Base-by-base conservation (phyloP, 306 rosid species). In the Malus fusca region DNA sequence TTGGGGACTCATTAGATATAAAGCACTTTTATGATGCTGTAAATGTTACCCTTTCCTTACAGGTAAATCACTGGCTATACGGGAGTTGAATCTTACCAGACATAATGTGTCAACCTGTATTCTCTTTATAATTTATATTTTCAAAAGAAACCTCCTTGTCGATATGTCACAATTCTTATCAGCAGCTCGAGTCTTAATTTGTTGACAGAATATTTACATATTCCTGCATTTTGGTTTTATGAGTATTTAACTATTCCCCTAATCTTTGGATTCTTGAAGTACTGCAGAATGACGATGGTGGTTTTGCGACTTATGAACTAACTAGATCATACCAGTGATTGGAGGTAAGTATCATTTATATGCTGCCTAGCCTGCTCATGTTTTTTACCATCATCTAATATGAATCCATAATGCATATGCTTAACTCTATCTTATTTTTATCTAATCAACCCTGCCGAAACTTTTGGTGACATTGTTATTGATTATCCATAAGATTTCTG, bases 11-110 rank as follows among this genome's bases (percentile, higher is more conserved):
- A 64, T 25, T 92, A 68, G 88, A 85, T 40, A 78, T 56, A 37
- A 79, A 85, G 76, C 83, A 59, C 55, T 53, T 90, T 13, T 87
- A 80, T 73, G 88, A 92, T 44, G 87, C 97, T 25, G 92, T 92
- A 33, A 92, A 92, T 75, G 96, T 92, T 81, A 75, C 88, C 65
- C 87, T 90, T 8, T 40, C 91, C 11, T 86, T 92, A 82, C 97
- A 92, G 97, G 97, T 92, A 87, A 40, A 77, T 48, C n/a, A 26
- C 52, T 30, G 52, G 48, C 60, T 68, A 60, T 42, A 33, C 11
- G 46, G 68, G 8, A 35, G 26, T 66, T 66, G 17, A 6, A 66
- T 66, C 69, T 35, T 15, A 66, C 48, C 5, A 1, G 69, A 66
- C 28, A 35, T 65, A 21, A 18, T 26, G n/a, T 15, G 53, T 14